Evolutionary conservation across 2,329 filamentous ascomycete genomes (phyloP).

Genomic region (Cladobotryum mycophilum): DNA sequence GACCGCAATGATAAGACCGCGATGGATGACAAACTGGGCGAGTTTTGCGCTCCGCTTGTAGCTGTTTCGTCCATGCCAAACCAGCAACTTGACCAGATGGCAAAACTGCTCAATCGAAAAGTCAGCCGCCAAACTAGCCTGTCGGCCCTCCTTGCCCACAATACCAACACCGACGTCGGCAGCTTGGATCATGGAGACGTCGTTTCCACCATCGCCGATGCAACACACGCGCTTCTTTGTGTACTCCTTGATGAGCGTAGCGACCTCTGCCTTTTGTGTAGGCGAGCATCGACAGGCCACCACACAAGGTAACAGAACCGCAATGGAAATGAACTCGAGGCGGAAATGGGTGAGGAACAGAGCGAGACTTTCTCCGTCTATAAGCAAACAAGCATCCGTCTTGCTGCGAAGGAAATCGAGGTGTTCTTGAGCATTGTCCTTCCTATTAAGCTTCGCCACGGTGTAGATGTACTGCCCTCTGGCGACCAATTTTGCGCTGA

Average conservation of each 20-base stretch:
- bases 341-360: conserved; percentile 79
- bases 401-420: conserved; percentile 85
- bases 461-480: conserved; percentile 95
- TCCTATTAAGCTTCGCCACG: conserved; percentile 75
- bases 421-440: conserved; percentile 79
- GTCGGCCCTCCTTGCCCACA: conserved; percentile 92
- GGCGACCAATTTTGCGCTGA: conserved; percentile 89
- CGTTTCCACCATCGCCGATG: conserved; percentile 96
- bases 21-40: conserved; percentile 96
- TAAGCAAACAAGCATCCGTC: conserved; percentile 79
- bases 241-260: conserved; percentile 79
- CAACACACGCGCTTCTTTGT: conserved; percentile 96
- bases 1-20: conserved; percentile 88
- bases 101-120: conserved; percentile 96
- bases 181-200: conserved; percentile 98
- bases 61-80: conserved; percentile 96
- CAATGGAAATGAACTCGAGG: conserved; percentile 78
- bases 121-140: conserved; percentile 90
- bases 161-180: conserved; percentile 97
- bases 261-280: conserved; percentile 93
- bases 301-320: conserved; percentile 82
- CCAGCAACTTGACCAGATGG: conserved; percentile 91
- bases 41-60: conserved; percentile 96
- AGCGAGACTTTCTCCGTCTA: conserved; percentile 86
- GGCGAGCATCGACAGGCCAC: conserved; percentile 96